Percentiles rank a stretch among this genome's conserved stretches.
phyloP scores from a whole-genome alignment of 345 rosid genomes.

The Angophora floribunda region DNA sequence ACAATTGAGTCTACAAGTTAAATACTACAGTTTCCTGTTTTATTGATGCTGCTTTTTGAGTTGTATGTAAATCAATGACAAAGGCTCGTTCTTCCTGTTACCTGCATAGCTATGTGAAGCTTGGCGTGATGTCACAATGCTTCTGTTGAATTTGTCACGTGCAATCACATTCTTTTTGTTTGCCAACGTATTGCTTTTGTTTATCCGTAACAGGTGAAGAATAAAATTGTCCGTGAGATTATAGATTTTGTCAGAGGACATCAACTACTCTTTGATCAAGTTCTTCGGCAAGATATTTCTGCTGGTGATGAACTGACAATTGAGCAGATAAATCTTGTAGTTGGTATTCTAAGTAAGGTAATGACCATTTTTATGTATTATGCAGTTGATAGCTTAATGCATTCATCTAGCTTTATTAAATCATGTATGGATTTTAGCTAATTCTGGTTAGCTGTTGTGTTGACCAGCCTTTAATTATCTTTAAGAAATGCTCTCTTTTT shows the following conservation, averaged over 20 bases:
- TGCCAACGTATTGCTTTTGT: not conserved
- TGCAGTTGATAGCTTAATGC: not conserved
- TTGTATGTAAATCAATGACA: not conserved
- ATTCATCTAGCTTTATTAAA: not conserved
- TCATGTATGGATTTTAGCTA: not conserved
- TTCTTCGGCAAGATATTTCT: constrained; percentile 64
- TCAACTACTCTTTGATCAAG: constrained; percentile 69
- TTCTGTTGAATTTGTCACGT: not conserved
- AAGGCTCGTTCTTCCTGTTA: not conserved
- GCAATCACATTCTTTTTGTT: not conserved
- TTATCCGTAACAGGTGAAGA: constrained; percentile 53
- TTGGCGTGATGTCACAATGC: not conserved
- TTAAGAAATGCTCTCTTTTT: not conserved
- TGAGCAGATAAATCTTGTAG: constrained; percentile 90
- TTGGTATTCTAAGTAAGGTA: constrained; percentile 89
- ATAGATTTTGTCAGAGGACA: constrained; percentile 74
- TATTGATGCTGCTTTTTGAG: not conserved
- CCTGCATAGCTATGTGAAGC: not conserved
- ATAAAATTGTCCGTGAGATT: constrained; percentile 82
- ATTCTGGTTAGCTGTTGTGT: not conserved
- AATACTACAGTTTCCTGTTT: not conserved
- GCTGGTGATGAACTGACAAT: constrained; percentile 59
- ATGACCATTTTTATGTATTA: not conserved
- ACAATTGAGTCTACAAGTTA: not conserved
- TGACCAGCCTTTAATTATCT: not conserved